Conservation (phyloP, 129 eudicot species). For the Lactuca saligna region DNA sequence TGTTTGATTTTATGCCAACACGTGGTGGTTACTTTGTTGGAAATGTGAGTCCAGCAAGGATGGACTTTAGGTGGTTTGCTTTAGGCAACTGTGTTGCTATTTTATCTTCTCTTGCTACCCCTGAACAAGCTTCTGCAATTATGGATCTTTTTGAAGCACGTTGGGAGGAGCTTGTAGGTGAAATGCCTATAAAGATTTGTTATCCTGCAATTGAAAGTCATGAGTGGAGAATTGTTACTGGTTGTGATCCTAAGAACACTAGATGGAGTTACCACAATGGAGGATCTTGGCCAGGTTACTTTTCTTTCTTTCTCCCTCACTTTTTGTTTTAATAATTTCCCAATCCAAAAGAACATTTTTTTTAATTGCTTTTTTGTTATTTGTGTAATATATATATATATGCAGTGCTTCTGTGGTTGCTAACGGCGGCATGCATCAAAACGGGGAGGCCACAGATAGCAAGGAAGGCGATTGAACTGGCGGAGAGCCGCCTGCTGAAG, state of each 20-base stretch:
- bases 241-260: slow-evolving; percentile 83
- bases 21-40: slow-evolving; percentile 84
- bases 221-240: slow-evolving; percentile 76
- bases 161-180: slow-evolving; percentile 81
- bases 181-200: slow-evolving; percentile 69
- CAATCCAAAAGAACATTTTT: not conserved
- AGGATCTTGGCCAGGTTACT: slow-evolving; percentile 90
- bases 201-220: slow-evolving; percentile 76
- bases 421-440: slow-evolving; percentile 81
- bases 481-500: slow-evolving; percentile 62
- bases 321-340: not conserved
- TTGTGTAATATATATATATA: not conserved
- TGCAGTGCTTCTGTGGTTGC: slow-evolving; percentile 72
- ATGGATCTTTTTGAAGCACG: slow-evolving; percentile 83
- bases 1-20: slow-evolving; percentile 79
- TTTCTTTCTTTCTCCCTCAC: not conserved
- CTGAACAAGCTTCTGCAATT: slow-evolving; percentile 75
- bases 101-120: slow-evolving; percentile 68
- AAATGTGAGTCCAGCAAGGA: slow-evolving; percentile 85
- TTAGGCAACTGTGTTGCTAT: slow-evolving; percentile 79
- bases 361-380: not conserved
- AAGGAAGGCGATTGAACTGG: slow-evolving; percentile 68
- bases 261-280: slow-evolving; percentile 92
- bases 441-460: slow-evolving; percentile 73
- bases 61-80: slow-evolving; percentile 85